Evolutionary conservation across 768 basidiomycete species (phyloP).

Genomic region (Mrakia gelida): DNA sequence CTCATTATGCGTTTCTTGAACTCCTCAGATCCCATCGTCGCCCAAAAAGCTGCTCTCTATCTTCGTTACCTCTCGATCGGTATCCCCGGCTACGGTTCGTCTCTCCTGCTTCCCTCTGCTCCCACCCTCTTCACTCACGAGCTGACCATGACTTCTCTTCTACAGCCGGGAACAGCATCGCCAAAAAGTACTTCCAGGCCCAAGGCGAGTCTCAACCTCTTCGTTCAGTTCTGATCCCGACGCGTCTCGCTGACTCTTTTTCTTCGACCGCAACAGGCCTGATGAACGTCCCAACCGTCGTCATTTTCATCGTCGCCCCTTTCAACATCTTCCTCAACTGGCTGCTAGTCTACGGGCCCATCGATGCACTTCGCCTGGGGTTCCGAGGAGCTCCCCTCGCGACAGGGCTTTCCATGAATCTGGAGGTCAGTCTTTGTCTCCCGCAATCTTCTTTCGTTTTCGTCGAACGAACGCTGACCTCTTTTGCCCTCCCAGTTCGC

Average conservation of each 20-base stretch:
- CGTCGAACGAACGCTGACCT: neutral
- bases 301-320: conserved; percentile 72
- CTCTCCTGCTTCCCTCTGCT: neutral
- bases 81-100: conserved; percentile 63
- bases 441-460: neutral
- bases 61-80: conserved; percentile 71
- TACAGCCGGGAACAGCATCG: conserved; percentile 48
- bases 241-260: no score
- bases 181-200: conserved; percentile 47
- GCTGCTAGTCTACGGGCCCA: no score
- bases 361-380: conserved; percentile 59
- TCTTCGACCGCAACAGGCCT: conserved; percentile 45
- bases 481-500: conserved; percentile 39
- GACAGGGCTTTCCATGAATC: conserved; percentile 80
- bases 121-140: neutral
- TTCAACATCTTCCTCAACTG: conserved; percentile 71
- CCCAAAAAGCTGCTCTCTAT: conserved; percentile 68
- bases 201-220: conserved; percentile 46
- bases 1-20: no score
- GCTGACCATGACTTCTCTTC: neutral
- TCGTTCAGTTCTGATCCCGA: no score
- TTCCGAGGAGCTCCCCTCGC: conserved; percentile 91
- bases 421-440: conserved; percentile 51
- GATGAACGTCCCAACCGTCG: conserved; percentile 77
- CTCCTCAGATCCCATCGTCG: conserved; percentile 49